Percentiles rank a stretch among this genome's conserved stretches.
Evolutionary conservation across 2,329 filamentous ascomycete species (phyloP).

Genomic region (Verruconis gallopava): DNA sequence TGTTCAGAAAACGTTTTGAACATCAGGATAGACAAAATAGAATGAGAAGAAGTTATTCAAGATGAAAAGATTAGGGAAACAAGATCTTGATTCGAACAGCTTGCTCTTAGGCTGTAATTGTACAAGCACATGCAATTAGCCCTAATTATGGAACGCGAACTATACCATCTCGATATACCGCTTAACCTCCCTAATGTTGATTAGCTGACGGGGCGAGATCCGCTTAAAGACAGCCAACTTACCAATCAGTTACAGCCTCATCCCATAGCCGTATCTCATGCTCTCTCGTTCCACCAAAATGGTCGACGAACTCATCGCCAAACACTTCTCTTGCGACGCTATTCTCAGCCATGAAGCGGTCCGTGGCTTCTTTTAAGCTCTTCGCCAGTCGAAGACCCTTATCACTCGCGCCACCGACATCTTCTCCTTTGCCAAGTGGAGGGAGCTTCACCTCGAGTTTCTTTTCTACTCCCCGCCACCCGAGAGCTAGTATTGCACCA

Average conservation of each 20-base stretch:
- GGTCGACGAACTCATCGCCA: constrained; percentile 90
- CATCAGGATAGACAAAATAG: too few species aligned
- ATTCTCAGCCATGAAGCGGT: constrained; percentile 58
- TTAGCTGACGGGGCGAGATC: background rate
- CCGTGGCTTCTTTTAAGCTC: constrained; percentile 71
- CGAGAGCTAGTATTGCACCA: constrained; percentile 72
- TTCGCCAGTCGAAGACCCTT: constrained; percentile 69
- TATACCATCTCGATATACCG: constrained; percentile 68
- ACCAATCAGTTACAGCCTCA: constrained; percentile 95
- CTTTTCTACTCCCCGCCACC: constrained; percentile 86
- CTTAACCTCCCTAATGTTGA: constrained; percentile 65
- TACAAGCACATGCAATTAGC: too few species aligned
- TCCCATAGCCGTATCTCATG: constrained; percentile 88
- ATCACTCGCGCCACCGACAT: constrained; percentile 60
- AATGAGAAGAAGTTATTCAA: too few species aligned
- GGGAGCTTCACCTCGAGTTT: constrained; percentile 72
- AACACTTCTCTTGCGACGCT: constrained; percentile 91
- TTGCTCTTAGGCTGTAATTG: too few species aligned
- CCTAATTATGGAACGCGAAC: too few species aligned
- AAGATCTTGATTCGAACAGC: too few species aligned
- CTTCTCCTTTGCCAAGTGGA: constrained; percentile 73
- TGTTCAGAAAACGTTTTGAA: too few species aligned
- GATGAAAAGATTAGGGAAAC: too few species aligned
- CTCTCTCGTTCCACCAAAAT: constrained; percentile 82
- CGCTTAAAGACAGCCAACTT: too few species aligned